Percentiles rank a stretch among this genome's conserved stretches.
These are phyloP conservation scores for Wolfiporia cocos DNA, from an alignment of 1,284 basidiomycete genomes.

Conservation along the genomic window DNA sequence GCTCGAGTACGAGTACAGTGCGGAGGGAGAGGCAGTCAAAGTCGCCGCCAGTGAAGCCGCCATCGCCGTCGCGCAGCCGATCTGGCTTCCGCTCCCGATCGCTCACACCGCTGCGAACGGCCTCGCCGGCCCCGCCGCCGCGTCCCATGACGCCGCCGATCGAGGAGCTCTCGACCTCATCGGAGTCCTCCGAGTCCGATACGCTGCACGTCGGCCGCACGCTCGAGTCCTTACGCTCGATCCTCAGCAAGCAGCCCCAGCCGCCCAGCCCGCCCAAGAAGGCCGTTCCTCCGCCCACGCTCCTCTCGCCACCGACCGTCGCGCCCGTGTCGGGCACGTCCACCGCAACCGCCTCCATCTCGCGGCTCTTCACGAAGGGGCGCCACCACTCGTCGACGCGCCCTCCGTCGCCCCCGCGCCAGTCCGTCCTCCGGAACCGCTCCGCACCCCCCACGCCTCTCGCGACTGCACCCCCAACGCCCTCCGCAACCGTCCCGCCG, in stretches of 20 bases:
- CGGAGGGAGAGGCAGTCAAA: conserved; percentile 13
- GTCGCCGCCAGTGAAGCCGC: conserved; percentile 20
- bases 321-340: conserved; percentile 50
- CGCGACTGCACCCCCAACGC: conserved; percentile 21
- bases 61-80: conserved; percentile 11
- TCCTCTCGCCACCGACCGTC: conserved; percentile 36
- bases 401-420: conserved; percentile 26
- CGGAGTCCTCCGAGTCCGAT: conserved; percentile 36
- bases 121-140: conserved; percentile 15
- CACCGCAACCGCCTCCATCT: conserved; percentile 68
- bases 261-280: conserved; percentile 13
- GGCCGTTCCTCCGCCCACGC: conserved; percentile 27
- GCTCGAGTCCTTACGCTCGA: conserved; percentile 59
- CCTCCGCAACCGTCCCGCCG: conserved; percentile 23
- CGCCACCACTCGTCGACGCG: conserved; percentile 29
- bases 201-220: conserved; percentile 49
- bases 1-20: conserved; percentile 16
- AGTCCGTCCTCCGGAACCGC: conserved; percentile 42
- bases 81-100: conserved; percentile 29
- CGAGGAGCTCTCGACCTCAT: conserved; percentile 46
- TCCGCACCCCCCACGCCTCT: conserved; percentile 31
- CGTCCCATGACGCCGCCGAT: conserved; percentile 47
- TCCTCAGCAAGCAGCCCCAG: conserved; percentile 52
- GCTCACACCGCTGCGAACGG: conserved; percentile 29
- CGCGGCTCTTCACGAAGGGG: conserved; percentile 55